Base-by-base conservation (phyloP, 768 basidiomycete genomes). In the Sarcodon sp. region DNA sequence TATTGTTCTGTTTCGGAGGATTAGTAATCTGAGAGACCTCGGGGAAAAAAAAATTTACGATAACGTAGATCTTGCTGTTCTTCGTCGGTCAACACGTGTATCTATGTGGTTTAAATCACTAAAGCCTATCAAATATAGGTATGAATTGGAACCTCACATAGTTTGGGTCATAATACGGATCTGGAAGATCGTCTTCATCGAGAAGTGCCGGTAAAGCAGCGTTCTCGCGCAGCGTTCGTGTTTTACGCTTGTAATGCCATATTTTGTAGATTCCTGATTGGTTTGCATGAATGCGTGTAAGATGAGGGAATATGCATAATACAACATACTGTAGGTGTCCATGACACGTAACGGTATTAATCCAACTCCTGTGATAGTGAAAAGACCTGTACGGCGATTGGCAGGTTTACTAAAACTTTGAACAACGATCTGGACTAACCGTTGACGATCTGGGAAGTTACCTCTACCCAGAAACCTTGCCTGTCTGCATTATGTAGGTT, bases 381-480 rank as follows among this genome's bases (percentile, higher is more conserved):
- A 90, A 15, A 90, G 68, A 35, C 78, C 83, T 84, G 44, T 1
- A 35, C 8, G 18, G 44, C 31, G 7, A 45, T 35, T 12, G 46
- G 36, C 31, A 46, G 43, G 31, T 8, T 16, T 7, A 36, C 8
- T 44, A 46, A 32, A 34, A 31, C 4, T 45, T 12, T 13, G 15
- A 27, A 31, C 33, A 21, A 7, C 18, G 8, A 31, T 16, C 31
- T 50, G 36, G 31, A 18, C 58, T 10, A 49, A 80, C 86, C 87
- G 58, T 86, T 88, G 54, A 72, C 77, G 37, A 89, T 69, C 59
- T 92, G 88, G 5, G 78, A 81, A 41, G 74, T 74, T 39, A 87
- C 69, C 64, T 89, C 86, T 12, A 88, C 73, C 89, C 88, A 92
- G 48, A 84, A 80, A 18, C 80, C 80, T 64, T 89, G 81, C 0